phyloP scores from a whole-genome alignment of 306 rosid species.

The Cicer pinnatifidum region DNA sequence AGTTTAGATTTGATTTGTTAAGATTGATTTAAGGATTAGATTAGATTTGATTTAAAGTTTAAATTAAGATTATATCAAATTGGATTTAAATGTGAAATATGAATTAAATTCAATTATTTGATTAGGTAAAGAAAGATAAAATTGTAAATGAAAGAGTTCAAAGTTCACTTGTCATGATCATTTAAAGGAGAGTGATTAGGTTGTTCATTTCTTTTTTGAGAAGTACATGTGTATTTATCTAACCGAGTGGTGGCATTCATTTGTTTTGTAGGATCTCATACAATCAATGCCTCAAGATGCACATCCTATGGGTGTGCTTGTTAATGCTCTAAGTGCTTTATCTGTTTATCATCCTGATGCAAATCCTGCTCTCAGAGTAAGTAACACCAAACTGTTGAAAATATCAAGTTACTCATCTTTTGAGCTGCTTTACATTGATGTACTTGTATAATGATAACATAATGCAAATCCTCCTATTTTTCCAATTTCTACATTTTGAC shows the following conservation, averaged over 20 bases:
- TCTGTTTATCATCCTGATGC: constrained; percentile 93
- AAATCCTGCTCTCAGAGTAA: constrained; percentile 86
- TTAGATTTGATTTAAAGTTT: too few species aligned
- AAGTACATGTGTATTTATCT: constrained; percentile 27
- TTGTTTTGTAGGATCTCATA: constrained; percentile 71
- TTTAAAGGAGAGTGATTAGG: constrained; percentile 4
- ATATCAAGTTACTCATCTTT: constrained; percentile 28
- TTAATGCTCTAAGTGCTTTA: constrained; percentile 82
- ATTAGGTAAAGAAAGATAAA: too few species aligned
- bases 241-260: constrained; percentile 3
- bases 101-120: too few species aligned
- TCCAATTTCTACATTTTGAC: constrained; percentile 15
- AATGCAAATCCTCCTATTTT: background rate
- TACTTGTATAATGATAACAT: constrained; percentile 8
- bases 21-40: too few species aligned
- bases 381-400: constrained; percentile 35
- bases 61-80: too few species aligned
- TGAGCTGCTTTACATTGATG: constrained; percentile 23
- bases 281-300: constrained; percentile 97
- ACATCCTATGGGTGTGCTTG: constrained; percentile 95
- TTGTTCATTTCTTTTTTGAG: background rate
- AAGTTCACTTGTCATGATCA: background rate
- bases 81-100: too few species aligned
- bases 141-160: too few species aligned
- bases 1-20: too few species aligned